A percentile compares a stretch with the other conserved stretches of the same genome.
Evolutionary conservation across 83 land plant species (phyloP).

Genomic region (Diphasiastrum complanatum): DNA sequence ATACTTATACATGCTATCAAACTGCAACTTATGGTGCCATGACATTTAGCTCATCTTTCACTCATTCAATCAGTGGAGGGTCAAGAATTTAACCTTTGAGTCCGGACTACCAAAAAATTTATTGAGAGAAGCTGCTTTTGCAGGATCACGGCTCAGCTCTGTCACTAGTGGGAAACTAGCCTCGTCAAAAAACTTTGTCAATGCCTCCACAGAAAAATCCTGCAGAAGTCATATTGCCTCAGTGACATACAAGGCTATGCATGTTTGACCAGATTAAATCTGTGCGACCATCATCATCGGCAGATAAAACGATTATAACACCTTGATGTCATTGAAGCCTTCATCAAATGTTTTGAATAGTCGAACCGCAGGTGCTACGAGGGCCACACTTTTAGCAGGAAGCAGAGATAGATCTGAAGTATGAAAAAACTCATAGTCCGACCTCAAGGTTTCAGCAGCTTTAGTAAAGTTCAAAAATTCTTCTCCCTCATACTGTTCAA

Average conservation of each 20-base stretch:
- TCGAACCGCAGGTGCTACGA: constrained; percentile 54
- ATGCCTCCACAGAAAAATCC: constrained; percentile 59
- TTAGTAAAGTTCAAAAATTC: constrained; percentile 50
- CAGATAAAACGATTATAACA: no score
- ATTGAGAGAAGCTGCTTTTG: constrained; percentile 42
- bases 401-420: constrained; percentile 57
- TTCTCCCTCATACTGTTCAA: constrained; percentile 48
- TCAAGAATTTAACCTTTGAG: constrained; percentile 72
- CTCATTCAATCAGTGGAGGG: no score
- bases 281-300: no score
- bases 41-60: no score
- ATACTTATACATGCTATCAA: no score
- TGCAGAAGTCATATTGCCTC: constrained; percentile 22
- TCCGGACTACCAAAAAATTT: constrained; percentile 58
- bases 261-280: no score
- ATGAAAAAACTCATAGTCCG: constrained; percentile 75
- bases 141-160: constrained; percentile 56
- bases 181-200: constrained; percentile 66
- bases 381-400: constrained; percentile 54
- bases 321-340: constrained; percentile 64
- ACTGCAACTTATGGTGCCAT: no score
- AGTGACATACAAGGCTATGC: constrained; percentile 9
- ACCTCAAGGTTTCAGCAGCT: constrained; percentile 61
- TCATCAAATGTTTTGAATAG: constrained; percentile 88
- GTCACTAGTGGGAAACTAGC: constrained; percentile 62